Evolutionary conservation across 345 rosid genomes (phyloP), one percentile per base, ranked within the genome.

Genomic region (Microcos paniculata): DNA sequence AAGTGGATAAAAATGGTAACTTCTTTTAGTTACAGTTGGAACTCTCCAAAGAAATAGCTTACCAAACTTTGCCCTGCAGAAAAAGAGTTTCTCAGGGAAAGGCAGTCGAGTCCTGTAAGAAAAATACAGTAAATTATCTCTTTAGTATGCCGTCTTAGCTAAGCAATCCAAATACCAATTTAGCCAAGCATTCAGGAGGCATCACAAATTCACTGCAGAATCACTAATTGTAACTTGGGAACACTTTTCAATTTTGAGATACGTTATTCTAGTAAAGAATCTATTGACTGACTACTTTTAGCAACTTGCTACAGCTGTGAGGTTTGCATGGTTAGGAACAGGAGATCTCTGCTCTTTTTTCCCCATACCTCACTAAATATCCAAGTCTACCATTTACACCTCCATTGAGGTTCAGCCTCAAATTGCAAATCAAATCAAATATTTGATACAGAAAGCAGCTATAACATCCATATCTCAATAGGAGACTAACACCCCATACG

Each of bases 41-140:
- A 55, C n/a, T 42, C 70, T 7, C 48, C 33, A 16, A 63, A 42
- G 42, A 67, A 38, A 69, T 4, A 14, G 42, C 74, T 65, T 71
- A 85, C 91, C 87, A 59, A 70, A 74, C 68, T 81, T 82, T 49
- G 81, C 82, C 68, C 57, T 84, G 80, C 83, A 81, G 33, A 80
- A 70, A 69, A 81, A 75, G 67, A 80, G 73, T 78, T 82, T 85
- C 35, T 31, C 72, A 0, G 82, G 80, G 28, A 77, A 80, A 16
- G 40, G 71, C 67, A 72, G 56, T 49, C 21, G 80, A 46, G 14
- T 62, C 79, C 89, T 86, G 83, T 43, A 26, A 43, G 46, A 45
- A 63, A 68, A 63, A 57, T 9, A 61, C 58, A 64, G 15, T 2
- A 42, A 19, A 10, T 31, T 46, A 0, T 28, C 46, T 62, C 55